Conservation (phyloP, 1,284 basidiomycete genomes). For the Tylopilus orsonianus region DNA sequence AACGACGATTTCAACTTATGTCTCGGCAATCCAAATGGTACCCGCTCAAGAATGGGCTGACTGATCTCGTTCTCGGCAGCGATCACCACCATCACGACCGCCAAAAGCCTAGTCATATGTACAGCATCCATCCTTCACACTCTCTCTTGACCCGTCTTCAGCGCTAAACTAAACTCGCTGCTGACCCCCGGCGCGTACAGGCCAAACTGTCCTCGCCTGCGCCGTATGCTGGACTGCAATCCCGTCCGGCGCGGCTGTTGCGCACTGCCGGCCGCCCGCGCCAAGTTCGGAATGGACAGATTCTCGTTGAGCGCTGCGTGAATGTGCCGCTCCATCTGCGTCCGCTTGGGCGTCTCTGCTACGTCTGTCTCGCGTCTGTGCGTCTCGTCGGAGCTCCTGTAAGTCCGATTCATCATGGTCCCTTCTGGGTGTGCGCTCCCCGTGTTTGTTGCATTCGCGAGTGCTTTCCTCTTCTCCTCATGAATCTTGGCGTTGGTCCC, state of each 20-base stretch:
- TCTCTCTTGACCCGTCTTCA: conserved; percentile 2
- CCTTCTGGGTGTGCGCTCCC: neutral
- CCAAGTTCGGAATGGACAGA: conserved; percentile 21
- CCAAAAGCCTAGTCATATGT: no score
- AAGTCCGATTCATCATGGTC: neutral
- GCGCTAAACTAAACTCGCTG: conserved; percentile 21
- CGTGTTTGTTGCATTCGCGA: conserved; percentile 24
- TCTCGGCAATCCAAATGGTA: no score
- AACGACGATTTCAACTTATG: no score
- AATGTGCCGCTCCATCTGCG: conserved; percentile 10
- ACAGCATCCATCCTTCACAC: no score
- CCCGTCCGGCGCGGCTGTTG: neutral
- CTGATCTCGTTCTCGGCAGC: no score
- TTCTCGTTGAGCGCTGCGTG: conserved; percentile 22
- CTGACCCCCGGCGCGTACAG: conserved; percentile 17
- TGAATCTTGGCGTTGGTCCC: neutral
- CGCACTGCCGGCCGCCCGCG: neutral
- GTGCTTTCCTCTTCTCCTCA: conserved; percentile 12
- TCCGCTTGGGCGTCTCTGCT: conserved; percentile 10
- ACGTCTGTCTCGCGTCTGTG: neutral
- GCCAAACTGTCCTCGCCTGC: conserved; percentile 13
- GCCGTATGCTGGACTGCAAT: conserved; percentile 11
- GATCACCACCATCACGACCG: no score
- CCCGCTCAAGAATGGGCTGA: no score
- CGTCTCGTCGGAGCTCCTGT: neutral